Base-by-base conservation (phyloP, 257 asterid genomes). In the Scutellaria minor region DNA sequence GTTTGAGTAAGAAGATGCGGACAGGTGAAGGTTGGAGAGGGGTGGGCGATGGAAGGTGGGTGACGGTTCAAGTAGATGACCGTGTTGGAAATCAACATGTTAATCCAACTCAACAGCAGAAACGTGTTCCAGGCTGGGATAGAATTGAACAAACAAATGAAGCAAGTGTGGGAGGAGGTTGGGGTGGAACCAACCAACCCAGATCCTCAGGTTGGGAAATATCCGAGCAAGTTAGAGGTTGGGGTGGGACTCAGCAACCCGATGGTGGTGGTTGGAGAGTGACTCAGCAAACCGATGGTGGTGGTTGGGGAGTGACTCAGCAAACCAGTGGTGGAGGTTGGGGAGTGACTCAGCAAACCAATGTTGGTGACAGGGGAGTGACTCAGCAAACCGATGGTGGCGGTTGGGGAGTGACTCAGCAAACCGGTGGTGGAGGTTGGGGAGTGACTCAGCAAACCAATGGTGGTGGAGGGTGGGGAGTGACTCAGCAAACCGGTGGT, bases 21-120 rank as follows among this genome's bases (percentile, higher is more conserved):
- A 56, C 51, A 13, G 63, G 50, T 56, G 84, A 75, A 39, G 81
- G 83, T 66, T 81, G 82, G 82, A 48, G 57, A 63, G 77, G 64
- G 47, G 57, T 27, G 40, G 72, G 74, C 9, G 15, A 53, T 41
- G 75, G 57, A 13, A 70, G 71, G 50, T 58, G 82, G 76, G 76
- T 37, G 12, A 18, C 58, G 76, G 68, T 45, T 20, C 39, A 5
- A 9, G 61, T 57, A n/a, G 68, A 45, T 20, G 54, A 4, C 46
- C 31, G 14, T 58, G 42, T 27, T 31, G 71, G 60, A 46, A 64
- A 59, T 58, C 75, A 62, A 20, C 77, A 57, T 39, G 72, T 11
- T 50, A 44, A 50, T 13, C 54, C 73, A 18, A 60, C 63, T 37
- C 52, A 41, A 64, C 72, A 61, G 53, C 75, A 31, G 37, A 31